phyloP scores from a whole-genome alignment of 306 rosid species.

The Cicer chorassanicum region DNA sequence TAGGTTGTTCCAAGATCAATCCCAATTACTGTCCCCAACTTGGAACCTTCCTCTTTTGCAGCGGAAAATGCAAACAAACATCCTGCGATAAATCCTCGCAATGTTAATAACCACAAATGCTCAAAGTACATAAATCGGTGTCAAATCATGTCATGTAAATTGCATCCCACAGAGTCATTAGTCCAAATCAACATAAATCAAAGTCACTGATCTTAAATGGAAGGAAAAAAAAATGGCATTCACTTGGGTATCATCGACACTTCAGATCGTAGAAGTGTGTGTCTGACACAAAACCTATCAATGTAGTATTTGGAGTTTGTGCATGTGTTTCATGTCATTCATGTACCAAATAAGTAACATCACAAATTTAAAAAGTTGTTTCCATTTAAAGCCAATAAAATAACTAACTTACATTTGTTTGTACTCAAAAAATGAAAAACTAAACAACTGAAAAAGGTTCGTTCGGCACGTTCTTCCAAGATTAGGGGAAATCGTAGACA shows the following conservation, averaged over 20 bases:
- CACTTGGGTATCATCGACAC: too few relatives aligned
- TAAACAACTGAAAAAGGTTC: neutral
- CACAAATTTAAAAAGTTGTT: neutral
- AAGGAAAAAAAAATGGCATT: neutral
- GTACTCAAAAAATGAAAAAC: slow-evolving; percentile 3
- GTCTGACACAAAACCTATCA: too few relatives aligned
- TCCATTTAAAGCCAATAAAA: neutral
- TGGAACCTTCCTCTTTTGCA: slow-evolving; percentile 88
- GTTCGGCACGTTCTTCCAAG: neutral
- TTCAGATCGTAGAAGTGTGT: too few relatives aligned
- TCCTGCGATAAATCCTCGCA: slow-evolving; percentile 49
- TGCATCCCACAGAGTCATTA: neutral
- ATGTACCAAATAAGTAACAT: neutral
- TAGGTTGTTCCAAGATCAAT: slow-evolving; percentile 97
- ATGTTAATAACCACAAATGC: slow-evolving; percentile 38
- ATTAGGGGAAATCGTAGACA: neutral
- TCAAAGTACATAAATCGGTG: neutral
- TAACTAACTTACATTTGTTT: neutral
- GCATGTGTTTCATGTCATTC: neutral
- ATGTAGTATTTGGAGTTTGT: too few relatives aligned
- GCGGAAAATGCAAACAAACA: slow-evolving; percentile 77
- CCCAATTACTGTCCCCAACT: slow-evolving; percentile 95
- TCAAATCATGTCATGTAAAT: neutral
- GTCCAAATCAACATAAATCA: neutral
- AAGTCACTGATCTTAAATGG: neutral